A percentile compares a stretch with the other conserved stretches of the same genome.
Conservation (phyloP, 768 basidiomycete species). For the Mycena vulgaris region DNA sequence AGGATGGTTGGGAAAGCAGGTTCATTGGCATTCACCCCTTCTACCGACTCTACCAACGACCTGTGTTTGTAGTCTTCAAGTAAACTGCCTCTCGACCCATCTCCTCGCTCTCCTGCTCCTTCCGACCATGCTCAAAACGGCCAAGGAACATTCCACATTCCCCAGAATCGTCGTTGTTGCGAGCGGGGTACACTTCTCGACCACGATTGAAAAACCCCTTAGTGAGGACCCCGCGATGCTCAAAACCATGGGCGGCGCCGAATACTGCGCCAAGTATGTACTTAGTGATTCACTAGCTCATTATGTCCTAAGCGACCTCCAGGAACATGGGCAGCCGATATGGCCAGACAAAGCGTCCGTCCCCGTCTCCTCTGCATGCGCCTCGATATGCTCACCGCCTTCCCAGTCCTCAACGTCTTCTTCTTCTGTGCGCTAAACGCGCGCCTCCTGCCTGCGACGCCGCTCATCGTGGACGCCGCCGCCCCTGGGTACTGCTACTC, state of each 20-base stretch:
- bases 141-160: conserved; percentile 15
- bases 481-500: conserved; percentile 1
- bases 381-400: too few species aligned
- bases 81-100: conserved; percentile 49
- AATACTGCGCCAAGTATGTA: not conserved
- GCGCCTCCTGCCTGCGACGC: not conserved
- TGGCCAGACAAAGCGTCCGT: not conserved
- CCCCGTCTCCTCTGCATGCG: too few species aligned
- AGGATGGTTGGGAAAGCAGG: conserved; percentile 10
- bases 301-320: not conserved
- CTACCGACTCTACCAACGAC: too few species aligned
- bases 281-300: not conserved
- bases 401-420: conserved; percentile 1
- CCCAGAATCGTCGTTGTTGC: conserved; percentile 44
- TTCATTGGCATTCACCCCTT: too few species aligned
- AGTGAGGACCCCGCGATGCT: conserved; percentile 10
- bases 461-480: not conserved
- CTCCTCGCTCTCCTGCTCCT: conserved; percentile 48
- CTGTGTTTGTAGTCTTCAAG: conserved; percentile 49
- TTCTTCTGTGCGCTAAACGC: not conserved
- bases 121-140: conserved; percentile 44
- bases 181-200: conserved; percentile 43
- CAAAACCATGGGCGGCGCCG: not conserved
- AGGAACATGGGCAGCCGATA: not conserved
- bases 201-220: conserved; percentile 5